Percentiles rank a stretch among this genome's conserved stretches.
Conservation (phyloP, 1,139 yeast genomes). For the Magnusiomyces suaveolens region DNA sequence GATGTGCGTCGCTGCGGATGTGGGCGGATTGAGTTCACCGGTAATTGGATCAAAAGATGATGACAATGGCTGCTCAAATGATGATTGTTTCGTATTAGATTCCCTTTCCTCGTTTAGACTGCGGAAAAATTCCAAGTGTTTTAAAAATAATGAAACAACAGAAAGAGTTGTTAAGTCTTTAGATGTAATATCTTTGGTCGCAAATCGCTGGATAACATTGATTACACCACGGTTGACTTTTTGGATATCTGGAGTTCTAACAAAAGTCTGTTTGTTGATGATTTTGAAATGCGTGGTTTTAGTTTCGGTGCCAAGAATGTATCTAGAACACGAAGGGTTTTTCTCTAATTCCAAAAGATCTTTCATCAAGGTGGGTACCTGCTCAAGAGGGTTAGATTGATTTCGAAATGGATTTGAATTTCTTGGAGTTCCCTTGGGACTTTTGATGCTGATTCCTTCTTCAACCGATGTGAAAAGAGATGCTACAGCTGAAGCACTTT, state of each 20-base stretch:
- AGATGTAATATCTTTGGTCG: slow-evolving; percentile 20
- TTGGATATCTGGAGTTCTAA: neutral
- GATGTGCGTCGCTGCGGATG: slow-evolving; percentile 2
- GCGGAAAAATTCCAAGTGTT: slow-evolving; percentile 12
- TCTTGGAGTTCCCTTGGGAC: neutral
- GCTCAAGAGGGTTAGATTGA: neutral
- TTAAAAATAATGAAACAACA: slow-evolving; percentile 18
- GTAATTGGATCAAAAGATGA: too few species aligned
- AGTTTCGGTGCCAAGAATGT: slow-evolving; percentile 9
- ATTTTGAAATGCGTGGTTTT: neutral
- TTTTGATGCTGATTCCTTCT: neutral
- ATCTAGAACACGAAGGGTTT: slow-evolving; percentile 1
- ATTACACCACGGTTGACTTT: slow-evolving; percentile 10
- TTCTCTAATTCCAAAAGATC: neutral
- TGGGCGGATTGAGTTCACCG: too few species aligned
- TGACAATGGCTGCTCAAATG: too few species aligned
- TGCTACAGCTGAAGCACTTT: neutral
- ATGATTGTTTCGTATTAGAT: neutral
- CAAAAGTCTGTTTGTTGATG: slow-evolving; percentile 4
- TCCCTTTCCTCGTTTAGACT: neutral
- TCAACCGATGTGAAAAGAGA: neutral
- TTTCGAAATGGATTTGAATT: neutral
- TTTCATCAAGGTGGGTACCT: neutral
- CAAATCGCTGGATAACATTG: slow-evolving; percentile 19
- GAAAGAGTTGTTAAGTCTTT: slow-evolving; percentile 20